These are phyloP conservation scores for Talaromyces pinophilus DNA, from an alignment of 2,329 filamentous ascomycete genomes.

Conservation along the genomic window DNA sequence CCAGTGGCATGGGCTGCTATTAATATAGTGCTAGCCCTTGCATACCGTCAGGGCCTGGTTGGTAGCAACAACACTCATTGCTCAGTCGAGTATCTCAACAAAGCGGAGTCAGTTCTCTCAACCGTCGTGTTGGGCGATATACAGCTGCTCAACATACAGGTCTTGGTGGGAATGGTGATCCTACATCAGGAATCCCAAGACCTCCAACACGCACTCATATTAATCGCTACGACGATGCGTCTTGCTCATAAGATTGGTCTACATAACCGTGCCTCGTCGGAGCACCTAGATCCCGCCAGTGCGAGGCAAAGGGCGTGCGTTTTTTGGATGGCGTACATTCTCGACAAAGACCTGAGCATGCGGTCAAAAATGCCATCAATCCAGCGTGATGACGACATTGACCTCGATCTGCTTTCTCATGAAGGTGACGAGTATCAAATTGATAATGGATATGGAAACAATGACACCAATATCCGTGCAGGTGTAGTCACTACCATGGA, in stretches of 20 bases:
- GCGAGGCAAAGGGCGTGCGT: background rate
- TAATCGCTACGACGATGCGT: background rate
- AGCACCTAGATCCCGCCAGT: background rate
- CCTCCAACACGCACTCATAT: background rate
- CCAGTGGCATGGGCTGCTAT: background rate
- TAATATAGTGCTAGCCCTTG: background rate
- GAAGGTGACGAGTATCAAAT: background rate
- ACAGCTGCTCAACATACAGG: background rate
- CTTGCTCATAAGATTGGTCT: background rate
- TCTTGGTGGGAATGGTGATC: background rate
- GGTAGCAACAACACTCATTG: background rate
- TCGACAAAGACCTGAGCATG: background rate
- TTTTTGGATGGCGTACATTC: background rate
- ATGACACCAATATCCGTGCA: background rate
- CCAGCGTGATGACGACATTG: background rate
- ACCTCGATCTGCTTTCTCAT: background rate
- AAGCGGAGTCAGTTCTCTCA: background rate
- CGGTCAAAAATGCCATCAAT: background rate
- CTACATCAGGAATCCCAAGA: background rate
- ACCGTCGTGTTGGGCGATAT: background rate
- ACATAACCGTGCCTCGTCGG: background rate
- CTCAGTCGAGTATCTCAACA: background rate
- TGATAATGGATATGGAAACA: background rate
- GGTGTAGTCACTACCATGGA: background rate
- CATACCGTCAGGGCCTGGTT: background rate